Evolutionary conservation across 257 asterid species (phyloP), one percentile per base, ranked within the genome.

Genomic region (Capsicum rhomboideum): DNA sequence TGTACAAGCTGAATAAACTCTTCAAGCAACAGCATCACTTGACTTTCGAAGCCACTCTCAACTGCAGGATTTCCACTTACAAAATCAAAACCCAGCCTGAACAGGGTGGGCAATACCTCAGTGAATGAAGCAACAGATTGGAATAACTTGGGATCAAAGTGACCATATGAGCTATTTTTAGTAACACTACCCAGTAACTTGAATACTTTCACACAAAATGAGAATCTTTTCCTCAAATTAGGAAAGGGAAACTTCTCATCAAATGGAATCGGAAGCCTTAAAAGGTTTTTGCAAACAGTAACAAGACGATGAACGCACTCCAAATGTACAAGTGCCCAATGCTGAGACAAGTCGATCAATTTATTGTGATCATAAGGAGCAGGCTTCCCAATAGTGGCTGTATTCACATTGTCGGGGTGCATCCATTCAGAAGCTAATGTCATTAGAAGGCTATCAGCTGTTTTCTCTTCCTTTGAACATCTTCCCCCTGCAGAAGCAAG

Each of bases 261-360:
- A 42, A 82, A 75, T 58, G 91, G 81, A 82, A 82, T 85, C 0
- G 91, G 93, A 71, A 90, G 85, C 83, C 90, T 92, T 79, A 92
- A 31, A 85, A 92, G 89, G 55, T 88, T 91, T 86, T 86, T 90
- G 91, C 97, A 91, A 71, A 92, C 84, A 75, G 85, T 77, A 59
- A 93, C 83, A 71, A 94, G 97, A 13, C 94, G 97, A 54, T 86
- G 93, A 71, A 87, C 83, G 91, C 97, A 94, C 85, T 91, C 90
- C 91, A 92, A 85, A 90, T 97, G 99, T 86, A 94, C 91, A 85
- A 89, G 82, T 84, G 97, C 97, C 95, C 93, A 94, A 86, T 96
- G 98, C 89, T 91, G 91, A 79, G 93, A 89, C 82, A 92, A 84
- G 81, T 89, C 61, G 79, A 82, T 86, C 88, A 92, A 66, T 82